Conservation (phyloP, 202 grass and related monocot species). For the Musa balbisiana region DNA sequence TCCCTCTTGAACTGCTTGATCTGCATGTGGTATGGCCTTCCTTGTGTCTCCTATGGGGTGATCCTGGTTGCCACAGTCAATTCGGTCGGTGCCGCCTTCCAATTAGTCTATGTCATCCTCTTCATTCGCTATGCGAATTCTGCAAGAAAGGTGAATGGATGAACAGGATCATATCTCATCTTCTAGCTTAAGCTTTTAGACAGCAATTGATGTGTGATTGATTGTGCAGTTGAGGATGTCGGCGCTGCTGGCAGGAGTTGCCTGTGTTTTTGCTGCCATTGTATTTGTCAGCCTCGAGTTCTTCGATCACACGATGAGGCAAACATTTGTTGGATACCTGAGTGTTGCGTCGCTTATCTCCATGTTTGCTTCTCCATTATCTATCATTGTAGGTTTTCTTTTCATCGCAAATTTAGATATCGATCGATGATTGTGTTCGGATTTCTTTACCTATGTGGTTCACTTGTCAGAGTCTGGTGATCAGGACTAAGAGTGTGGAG, state of each 20-base stretch:
- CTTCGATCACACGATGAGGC: constrained; percentile 36
- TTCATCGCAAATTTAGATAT: no score
- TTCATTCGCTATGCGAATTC: constrained; percentile 61
- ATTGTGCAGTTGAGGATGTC: constrained; percentile 40
- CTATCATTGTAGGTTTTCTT: constrained; percentile 44
- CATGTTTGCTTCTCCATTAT: constrained; percentile 76
- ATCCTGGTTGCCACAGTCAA: constrained; percentile 75
- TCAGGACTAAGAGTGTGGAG: constrained; percentile 71
- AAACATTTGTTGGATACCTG: constrained; percentile 47
- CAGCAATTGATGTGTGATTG: neutral
- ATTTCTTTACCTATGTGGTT: neutral
- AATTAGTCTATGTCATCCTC: constrained; percentile 58
- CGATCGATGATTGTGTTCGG: neutral
- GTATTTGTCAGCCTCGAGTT: constrained; percentile 32
- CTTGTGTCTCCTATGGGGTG: constrained; percentile 52
- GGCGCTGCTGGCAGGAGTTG: constrained; percentile 34
- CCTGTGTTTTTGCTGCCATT: constrained; percentile 31
- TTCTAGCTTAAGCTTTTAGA: neutral
- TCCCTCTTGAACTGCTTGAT: constrained; percentile 84
- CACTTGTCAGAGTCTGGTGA: constrained; percentile 53
- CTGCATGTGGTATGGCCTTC: constrained; percentile 85
- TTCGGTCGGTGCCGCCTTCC: constrained; percentile 55
- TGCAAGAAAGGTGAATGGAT: constrained; percentile 33
- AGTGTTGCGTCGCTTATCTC: constrained; percentile 64
- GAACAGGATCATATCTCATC: neutral